Base-by-base conservation (phyloP, 169 alveolate genomes). In the Cryptosporidium andersoni region DNA sequence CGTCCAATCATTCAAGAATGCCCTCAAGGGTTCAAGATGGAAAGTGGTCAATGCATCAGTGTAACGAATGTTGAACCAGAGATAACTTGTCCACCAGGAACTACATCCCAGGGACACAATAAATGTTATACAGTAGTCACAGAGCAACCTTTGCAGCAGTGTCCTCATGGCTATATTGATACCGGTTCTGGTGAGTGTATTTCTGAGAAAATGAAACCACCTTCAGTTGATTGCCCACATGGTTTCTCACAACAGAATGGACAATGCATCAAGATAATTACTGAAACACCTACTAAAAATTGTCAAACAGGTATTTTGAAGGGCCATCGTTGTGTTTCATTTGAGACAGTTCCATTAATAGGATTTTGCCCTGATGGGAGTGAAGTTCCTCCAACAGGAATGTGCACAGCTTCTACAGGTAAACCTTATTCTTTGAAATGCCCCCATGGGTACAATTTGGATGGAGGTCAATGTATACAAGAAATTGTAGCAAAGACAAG, bases 361-460 rank as follows among this genome's bases (percentile, higher is more conserved):
- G 85, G 85, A 36, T 74, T 74, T 55, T 74, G 85, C 34, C 85
- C 85, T 7, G 85, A 74, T 43, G 85, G 85, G 48, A 74, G 85
- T 58, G 85, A 74, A 74, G 85, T 74, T 2, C 85, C 85, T 9
- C 85, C 85, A 56, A 74, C 68, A 4, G 85, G 85, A 3, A 37
- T 74, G 4, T 74, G 85, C 36, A 74, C 85, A 2, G 85, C 68
- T 14, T 58, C 85, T 12, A 74, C 85, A 56, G 85, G 85, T 11
- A 74, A 74, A 48, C 85, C 85, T 14, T 74, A 47, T 42, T 53
- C 85, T 34, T 45, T 74, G 7, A 74, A 74, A 36, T 74, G 85
- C 51, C 85, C 85, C 6, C 85, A 74, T 43, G 85, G 85, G 4
- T 74, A 36, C 45, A 74, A 74, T 60, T 68, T 74, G 12, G 85